phyloP scores from a whole-genome alignment of 768 basidiomycete species.

The Gloeopeniophorella convolvens region DNA sequence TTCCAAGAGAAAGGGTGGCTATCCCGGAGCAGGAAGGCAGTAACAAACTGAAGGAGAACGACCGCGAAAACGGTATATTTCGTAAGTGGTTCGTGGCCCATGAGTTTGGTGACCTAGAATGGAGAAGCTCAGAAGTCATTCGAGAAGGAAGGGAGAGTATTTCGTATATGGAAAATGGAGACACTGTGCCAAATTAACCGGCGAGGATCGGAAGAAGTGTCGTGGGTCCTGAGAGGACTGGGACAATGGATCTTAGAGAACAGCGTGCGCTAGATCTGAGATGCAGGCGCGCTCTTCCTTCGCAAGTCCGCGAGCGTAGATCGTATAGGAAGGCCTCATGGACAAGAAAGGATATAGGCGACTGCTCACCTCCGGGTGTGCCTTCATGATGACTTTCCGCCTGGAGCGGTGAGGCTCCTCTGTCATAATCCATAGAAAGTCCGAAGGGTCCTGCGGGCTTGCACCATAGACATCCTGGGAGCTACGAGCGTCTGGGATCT shows the following conservation, averaged over 20 bases:
- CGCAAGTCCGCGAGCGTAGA: not conserved
- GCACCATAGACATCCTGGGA: constrained; percentile 38
- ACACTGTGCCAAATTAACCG: not conserved
- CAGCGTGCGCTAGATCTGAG: not conserved
- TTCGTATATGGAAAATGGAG: not conserved
- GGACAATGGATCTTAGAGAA: not conserved
- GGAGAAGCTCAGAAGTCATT: constrained; percentile 1
- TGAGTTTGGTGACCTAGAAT: constrained; percentile 81
- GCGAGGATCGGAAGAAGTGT: not conserved
- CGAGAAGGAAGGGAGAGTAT: not conserved
- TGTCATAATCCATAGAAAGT: constrained; percentile 96
- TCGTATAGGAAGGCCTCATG: not conserved
- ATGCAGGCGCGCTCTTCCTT: not conserved
- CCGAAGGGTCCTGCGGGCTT: constrained; percentile 68
- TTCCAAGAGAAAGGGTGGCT: constrained; percentile 59
- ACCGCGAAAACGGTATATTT: constrained; percentile 86
- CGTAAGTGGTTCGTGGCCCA: constrained; percentile 91
- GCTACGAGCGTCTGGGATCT: constrained; percentile 38
- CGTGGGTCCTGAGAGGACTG: not conserved
- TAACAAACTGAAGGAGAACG: constrained; percentile 64
- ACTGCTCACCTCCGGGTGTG: constrained; percentile 76
- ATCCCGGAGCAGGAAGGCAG: constrained; percentile 61
- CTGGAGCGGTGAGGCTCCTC: constrained; percentile 95
- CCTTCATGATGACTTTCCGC: constrained; percentile 84
- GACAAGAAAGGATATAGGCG: not conserved